These are phyloP conservation scores for Porpolomopsis calyptriformis DNA, from an alignment of 768 basidiomycete genomes.

Conservation along the genomic window DNA sequence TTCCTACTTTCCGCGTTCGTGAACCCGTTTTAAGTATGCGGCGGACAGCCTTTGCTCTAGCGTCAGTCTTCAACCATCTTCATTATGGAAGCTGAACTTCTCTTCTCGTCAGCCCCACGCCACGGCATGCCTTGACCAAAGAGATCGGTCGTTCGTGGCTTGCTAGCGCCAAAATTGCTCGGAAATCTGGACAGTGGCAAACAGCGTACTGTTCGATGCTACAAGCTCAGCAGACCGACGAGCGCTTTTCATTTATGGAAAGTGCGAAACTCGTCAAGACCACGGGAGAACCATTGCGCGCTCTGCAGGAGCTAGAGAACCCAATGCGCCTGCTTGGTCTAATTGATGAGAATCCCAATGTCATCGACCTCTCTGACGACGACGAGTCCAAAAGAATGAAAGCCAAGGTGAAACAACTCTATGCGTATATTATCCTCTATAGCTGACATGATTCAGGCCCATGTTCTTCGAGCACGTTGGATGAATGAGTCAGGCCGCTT, in stretches of 20 bases:
- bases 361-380: constrained; percentile 51
- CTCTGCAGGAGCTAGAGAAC: constrained; percentile 78
- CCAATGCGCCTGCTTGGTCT: constrained; percentile 48
- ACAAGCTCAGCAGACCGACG: constrained; percentile 69
- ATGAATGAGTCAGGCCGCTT: constrained; percentile 84
- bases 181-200: constrained; percentile 92
- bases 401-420: constrained; percentile 48
- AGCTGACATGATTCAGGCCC: constrained; percentile 38
- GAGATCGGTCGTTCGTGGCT: constrained; percentile 86
- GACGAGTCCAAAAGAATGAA: constrained; percentile 42
- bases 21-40: constrained; percentile 88
- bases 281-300: constrained; percentile 70
- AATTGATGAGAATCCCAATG: constrained; percentile 29
- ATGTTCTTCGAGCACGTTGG: constrained; percentile 81
- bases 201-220: constrained; percentile 94
- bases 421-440: not conserved
- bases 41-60: constrained; percentile 71
- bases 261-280: constrained; percentile 79
- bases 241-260: constrained; percentile 76
- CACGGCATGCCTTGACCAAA: constrained; percentile 30
- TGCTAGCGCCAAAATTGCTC: constrained; percentile 86
- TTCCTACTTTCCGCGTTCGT: constrained; percentile 80
- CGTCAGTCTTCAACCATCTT: constrained; percentile 14
- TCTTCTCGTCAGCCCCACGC: constrained; percentile 17
- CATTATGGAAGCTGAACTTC: constrained; percentile 4